Evolutionary conservation across 1,284 basidiomycete genomes (phyloP).

Genomic region (Pseudozyma flocculosa): DNA sequence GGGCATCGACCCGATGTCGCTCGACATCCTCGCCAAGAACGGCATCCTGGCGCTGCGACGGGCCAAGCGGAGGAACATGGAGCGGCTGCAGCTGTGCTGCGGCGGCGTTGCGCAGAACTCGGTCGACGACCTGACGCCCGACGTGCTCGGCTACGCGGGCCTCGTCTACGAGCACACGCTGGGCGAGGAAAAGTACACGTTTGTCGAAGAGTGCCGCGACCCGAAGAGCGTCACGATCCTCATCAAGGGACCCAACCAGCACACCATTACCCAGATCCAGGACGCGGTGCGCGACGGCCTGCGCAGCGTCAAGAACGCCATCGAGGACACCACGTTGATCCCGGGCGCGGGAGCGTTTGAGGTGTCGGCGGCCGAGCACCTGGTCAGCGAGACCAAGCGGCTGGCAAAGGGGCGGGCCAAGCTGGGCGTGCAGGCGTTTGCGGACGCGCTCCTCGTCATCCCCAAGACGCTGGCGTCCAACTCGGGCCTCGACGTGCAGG

Average conservation of each 20-base stretch:
- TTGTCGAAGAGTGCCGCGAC: conserved; percentile 92
- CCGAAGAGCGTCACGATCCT: conserved; percentile 96
- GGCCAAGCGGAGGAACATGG: conserved; percentile 77
- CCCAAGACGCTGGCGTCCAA: conserved; percentile 96
- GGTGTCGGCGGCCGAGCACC: conserved; percentile 83
- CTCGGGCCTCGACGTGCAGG: conserved; percentile 96
- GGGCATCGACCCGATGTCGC: conserved; percentile 95
- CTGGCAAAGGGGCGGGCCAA: conserved; percentile 91
- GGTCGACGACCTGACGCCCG: conserved; percentile 89
- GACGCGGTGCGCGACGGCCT: conserved; percentile 96
- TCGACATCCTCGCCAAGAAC: conserved; percentile 95
- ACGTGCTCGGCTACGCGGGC: conserved; percentile 92
- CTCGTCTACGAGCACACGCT: conserved; percentile 98
- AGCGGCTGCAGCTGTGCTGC: conserved; percentile 69
- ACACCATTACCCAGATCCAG: conserved; percentile 94
- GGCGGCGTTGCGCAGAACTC: conserved; percentile 97
- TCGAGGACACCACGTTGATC: conserved; percentile 84
- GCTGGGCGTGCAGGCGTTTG: conserved; percentile 95
- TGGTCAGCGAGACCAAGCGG: conserved; percentile 73
- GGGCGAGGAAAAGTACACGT: conserved; percentile 98
- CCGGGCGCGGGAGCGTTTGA: conserved; percentile 98
- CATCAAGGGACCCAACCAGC: conserved; percentile 82
- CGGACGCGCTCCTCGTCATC: conserved; percentile 89
- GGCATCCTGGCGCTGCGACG: conserved; percentile 91
- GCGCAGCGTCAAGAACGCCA: conserved; percentile 91